A percentile compares a stretch with the other conserved stretches of the same genome.
Conservation (phyloP, 2,329 filamentous ascomycete species). For the Malbranchea zuffiana region DNA sequence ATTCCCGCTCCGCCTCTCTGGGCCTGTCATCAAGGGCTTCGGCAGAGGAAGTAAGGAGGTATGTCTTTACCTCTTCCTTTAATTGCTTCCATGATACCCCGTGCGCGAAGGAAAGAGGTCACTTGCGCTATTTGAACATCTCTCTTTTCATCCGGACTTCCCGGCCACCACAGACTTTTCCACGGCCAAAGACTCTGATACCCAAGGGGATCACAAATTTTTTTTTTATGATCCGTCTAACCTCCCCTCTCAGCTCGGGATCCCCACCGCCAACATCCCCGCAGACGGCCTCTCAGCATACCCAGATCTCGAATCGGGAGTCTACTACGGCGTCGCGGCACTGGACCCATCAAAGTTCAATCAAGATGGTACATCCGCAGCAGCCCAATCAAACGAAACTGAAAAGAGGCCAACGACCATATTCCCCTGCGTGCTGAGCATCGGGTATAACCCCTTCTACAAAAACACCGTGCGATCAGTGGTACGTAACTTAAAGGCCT, state of each 20-base stretch:
- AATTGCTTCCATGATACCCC: not conserved
- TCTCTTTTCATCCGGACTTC: not conserved
- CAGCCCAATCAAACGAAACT: slow-evolving; percentile 8
- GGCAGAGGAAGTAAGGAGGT: slow-evolving; percentile 89
- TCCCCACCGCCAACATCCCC: slow-evolving; percentile 85
- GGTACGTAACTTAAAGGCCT: slow-evolving; percentile 28
- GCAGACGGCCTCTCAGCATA: slow-evolving; percentile 53
- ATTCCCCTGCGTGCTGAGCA: slow-evolving; percentile 83
- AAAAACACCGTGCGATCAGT: slow-evolving; percentile 78
- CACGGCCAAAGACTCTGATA: no score
- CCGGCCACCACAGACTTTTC: no score
- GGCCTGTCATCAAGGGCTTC: slow-evolving; percentile 84
- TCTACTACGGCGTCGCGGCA: slow-evolving; percentile 88
- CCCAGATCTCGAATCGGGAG: slow-evolving; percentile 57
- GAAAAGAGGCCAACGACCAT: no score
- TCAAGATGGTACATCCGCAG: not conserved
- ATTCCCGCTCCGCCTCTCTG: slow-evolving; percentile 73
- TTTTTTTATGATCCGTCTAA: slow-evolving; percentile 4
- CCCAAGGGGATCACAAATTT: not conserved
- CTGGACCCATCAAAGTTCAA: slow-evolving; percentile 43
- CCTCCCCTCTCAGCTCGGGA: slow-evolving; percentile 57
- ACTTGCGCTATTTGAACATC: no score
- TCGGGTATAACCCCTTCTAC: slow-evolving; percentile 97
- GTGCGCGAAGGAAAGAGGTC: no score
- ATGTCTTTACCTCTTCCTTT: slow-evolving; percentile 9